Percentiles rank a stretch among this genome's conserved stretches.
These are phyloP conservation scores for Penicillium psychrofluorescens DNA, from an alignment of 495 filamentous ascomycete species.

Conservation along the genomic window DNA sequence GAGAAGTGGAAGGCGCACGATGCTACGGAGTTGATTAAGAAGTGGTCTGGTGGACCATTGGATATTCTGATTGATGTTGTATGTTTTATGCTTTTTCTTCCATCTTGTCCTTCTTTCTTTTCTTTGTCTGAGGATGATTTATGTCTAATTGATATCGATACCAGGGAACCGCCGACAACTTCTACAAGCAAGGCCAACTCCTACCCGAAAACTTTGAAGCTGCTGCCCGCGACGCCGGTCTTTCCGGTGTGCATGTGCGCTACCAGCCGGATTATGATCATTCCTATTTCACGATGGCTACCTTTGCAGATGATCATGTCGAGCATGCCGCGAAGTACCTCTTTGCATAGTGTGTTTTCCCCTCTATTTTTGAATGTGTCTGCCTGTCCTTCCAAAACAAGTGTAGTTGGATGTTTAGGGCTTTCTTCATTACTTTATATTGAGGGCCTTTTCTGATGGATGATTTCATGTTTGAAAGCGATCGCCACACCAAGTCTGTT, in stretches of 20 bases:
- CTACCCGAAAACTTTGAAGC: constrained; percentile 87
- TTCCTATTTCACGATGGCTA: constrained; percentile 90
- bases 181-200: constrained; percentile 89
- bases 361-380: constrained; percentile 2
- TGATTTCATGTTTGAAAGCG: not conserved
- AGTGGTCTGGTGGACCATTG: constrained; percentile 57
- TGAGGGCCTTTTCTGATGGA: constrained; percentile 1
- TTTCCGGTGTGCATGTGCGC: constrained; percentile 59
- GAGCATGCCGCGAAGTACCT: constrained; percentile 84
- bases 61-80: constrained; percentile 79
- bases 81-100: constrained; percentile 14
- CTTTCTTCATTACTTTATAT: too few relatives aligned
- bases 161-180: constrained; percentile 84
- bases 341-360: constrained; percentile 43
- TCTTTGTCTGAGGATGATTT: not conserved
- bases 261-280: constrained; percentile 95
- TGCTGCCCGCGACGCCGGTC: constrained; percentile 65
- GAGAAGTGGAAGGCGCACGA: constrained; percentile 82
- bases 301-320: constrained; percentile 84
- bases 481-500: constrained; percentile 4
- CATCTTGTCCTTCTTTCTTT: not conserved
- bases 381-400: not conserved
- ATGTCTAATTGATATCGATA: not conserved
- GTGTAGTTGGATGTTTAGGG: not conserved
- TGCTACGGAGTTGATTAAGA: constrained; percentile 80